Base-by-base conservation (phyloP, 805 yeast genomes). In the Saccharomycopsis microspora region DNA sequence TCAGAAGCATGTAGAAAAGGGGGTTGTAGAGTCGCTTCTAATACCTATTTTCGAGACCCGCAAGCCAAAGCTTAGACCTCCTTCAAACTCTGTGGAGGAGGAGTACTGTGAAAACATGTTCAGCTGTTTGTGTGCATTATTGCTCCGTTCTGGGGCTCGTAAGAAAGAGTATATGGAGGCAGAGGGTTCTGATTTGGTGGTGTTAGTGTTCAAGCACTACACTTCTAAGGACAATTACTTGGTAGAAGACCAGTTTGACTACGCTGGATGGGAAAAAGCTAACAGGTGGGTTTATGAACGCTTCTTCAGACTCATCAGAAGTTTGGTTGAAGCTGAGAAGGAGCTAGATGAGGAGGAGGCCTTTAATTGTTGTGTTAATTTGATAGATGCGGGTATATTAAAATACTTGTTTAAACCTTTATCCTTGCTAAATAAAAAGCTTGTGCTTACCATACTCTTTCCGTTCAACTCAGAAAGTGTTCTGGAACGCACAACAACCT, bases 391-490 rank as follows among this genome's bases (percentile, higher is more conserved):
- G 3, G 50, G 50, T 4, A 34, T 47, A 29, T 43, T 47, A 32
- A 47, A 47, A 39, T 43, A 47, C 30, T 32, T 47, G 32, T 43
- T 43, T 32, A 47, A 47, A 34, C 47, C 50, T 8, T 34, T 47
- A 29, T 30, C 5, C 5, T 4, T 30, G 8, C 31, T 10, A 4
- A 41, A 32, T n/a, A 36, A 36, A 35, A 36, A 35, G 31, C n/a
- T 37, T 43, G 6, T 36, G 35, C 32, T 11, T 5, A 5, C 40
- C 10, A 4, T 43, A 35, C n/a, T 43, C 36, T 36, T 9, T 29
- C 37, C 37, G 11, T 34, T 34, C 19, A 19, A 19, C 19, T 19
- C 19, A 1, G 19, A 19, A 19, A 19, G 19, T 19, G 19, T 19
- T 19, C 19, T 19, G 19, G 19, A 19, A 19, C 19, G 19, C 19